phyloP scores from a whole-genome alignment of 2,329 filamentous ascomycete species.

The Gliomastix tumulicola region DNA sequence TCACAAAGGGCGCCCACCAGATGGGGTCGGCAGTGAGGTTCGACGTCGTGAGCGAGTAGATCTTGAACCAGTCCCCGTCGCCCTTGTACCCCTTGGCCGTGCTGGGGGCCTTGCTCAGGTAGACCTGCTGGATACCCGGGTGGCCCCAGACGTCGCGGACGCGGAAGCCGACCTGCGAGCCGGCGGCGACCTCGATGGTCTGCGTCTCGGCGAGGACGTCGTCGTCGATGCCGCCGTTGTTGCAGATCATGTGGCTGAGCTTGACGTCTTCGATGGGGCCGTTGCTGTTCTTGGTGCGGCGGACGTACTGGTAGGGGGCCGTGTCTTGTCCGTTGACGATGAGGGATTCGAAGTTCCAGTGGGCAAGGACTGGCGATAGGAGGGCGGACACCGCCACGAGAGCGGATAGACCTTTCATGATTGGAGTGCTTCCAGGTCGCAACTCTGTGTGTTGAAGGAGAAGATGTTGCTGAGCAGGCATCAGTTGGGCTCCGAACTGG shows the following conservation, averaged over 20 bases:
- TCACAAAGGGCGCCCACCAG: constrained; percentile 13
- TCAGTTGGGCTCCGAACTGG: too few species aligned
- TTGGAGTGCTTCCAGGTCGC: too few species aligned
- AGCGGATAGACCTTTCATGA: too few species aligned
- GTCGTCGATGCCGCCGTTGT: constrained; percentile 21
- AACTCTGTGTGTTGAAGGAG: too few species aligned
- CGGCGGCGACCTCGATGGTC: constrained; percentile 21
- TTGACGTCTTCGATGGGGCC: constrained; percentile 26
- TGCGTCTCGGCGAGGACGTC: constrained; percentile 17
- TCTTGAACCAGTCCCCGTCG: constrained; percentile 21
- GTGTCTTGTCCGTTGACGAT: constrained; percentile 27
- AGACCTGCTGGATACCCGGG: constrained; percentile 23
- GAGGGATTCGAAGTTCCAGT: constrained; percentile 15
- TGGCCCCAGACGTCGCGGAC: constrained; percentile 21
- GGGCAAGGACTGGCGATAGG: constrained; percentile 12
- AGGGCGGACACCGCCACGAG: constrained; percentile 6
- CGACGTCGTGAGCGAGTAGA: constrained; percentile 14
- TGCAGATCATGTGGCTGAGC: constrained; percentile 24
- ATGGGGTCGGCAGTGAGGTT: constrained; percentile 12
- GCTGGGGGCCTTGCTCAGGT: constrained; percentile 15
- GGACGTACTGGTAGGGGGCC: constrained; percentile 39
- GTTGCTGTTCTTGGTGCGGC: constrained; percentile 31
- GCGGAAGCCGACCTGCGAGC: constrained; percentile 27
- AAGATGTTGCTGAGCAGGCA: too few species aligned
- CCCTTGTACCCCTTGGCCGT: constrained; percentile 14